Conservation (phyloP, 768 basidiomycete genomes). For the Naematelia encephala region DNA sequence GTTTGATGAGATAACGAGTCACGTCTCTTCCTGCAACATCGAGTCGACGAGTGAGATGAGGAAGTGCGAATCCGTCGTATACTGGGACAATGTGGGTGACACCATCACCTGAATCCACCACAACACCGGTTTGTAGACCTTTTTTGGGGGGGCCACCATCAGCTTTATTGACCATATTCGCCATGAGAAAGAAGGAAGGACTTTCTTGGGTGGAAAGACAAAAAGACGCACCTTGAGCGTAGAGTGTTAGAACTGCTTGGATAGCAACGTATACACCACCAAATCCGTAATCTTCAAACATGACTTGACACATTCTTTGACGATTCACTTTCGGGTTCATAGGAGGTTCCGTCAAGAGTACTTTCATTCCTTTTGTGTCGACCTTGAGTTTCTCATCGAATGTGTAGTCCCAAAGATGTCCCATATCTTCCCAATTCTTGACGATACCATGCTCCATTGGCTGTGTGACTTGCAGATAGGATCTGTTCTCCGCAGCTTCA, state of each 20-base stretch:
- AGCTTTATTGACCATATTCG: too few species aligned
- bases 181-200: conserved; percentile 2
- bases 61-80: conserved; percentile 92
- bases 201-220: too few species aligned
- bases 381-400: conserved; percentile 92
- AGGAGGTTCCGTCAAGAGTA: conserved; percentile 93
- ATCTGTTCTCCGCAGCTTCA: conserved; percentile 88
- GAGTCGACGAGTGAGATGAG: conserved; percentile 86
- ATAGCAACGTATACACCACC: conserved; percentile 95
- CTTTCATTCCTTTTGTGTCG: conserved; percentile 79
- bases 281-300: conserved; percentile 99
- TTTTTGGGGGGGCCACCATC: background rate
- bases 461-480: conserved; percentile 92
- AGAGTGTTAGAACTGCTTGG: conserved; percentile 95
- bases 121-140: conserved; percentile 98
- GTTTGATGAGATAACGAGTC: conserved; percentile 96
- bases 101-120: conserved; percentile 98
- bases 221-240: conserved; percentile 80
- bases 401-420: conserved; percentile 95
- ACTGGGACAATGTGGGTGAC: conserved; percentile 99
- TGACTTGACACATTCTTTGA: conserved; percentile 91
- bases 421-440: conserved; percentile 99
- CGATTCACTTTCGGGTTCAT: conserved; percentile 97
- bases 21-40: conserved; percentile 99
- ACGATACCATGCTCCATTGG: conserved; percentile 99